phyloP scores from a whole-genome alignment of 257 asterid species.

The Solanum rostratum region DNA sequence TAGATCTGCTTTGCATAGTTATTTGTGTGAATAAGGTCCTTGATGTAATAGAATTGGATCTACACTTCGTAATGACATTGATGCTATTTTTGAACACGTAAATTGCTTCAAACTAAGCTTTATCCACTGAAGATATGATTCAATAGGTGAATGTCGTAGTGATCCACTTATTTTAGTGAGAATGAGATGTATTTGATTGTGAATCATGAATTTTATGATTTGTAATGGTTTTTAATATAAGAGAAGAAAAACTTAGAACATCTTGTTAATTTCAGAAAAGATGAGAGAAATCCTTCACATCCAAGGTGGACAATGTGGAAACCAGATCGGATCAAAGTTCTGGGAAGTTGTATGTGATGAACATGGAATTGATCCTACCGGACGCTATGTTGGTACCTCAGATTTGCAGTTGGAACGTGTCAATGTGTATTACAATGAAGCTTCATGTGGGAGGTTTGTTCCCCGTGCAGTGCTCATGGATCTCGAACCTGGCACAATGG shows the following conservation, averaged over 20 bases:
- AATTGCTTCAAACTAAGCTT: background rate
- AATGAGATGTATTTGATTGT: background rate
- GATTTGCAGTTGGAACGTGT: conserved; percentile 87
- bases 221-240: background rate
- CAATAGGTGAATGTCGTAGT: background rate
- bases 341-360: conserved; percentile 94
- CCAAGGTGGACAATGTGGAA: conserved; percentile 89
- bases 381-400: conserved; percentile 72
- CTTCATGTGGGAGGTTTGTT: conserved; percentile 85
- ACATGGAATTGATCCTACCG: conserved; percentile 82
- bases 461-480: conserved; percentile 97
- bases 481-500: conserved; percentile 95
- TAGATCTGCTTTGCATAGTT: background rate
- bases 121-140: background rate
- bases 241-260: background rate
- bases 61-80: background rate
- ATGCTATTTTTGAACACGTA: background rate
- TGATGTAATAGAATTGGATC: background rate
- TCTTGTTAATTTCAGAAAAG: conserved; percentile 19
- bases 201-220: background rate
- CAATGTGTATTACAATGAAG: conserved; percentile 79
- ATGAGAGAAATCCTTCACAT: conserved; percentile 94
- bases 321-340: conserved; percentile 86
- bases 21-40: background rate
- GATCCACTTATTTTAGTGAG: background rate